Percentiles rank a stretch among this genome's conserved stretches.
Conservation (phyloP, 148 eudicot species). For the Fallopia convolvulus region DNA sequence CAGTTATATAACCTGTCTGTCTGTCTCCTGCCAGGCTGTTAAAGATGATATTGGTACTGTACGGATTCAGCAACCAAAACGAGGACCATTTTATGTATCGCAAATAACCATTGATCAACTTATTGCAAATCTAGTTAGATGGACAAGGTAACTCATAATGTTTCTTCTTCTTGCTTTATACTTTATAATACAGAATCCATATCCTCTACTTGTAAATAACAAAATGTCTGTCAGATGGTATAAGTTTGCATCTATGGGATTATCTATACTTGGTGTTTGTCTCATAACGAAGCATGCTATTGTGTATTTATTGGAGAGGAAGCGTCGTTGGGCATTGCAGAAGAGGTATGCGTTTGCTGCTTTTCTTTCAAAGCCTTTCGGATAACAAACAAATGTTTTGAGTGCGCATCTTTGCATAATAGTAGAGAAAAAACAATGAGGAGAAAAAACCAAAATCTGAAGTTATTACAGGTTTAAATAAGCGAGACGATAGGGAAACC, state of each 20-base stretch:
- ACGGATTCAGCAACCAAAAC: conserved; percentile 79
- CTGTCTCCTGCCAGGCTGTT: conserved; percentile 33
- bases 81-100: conserved; percentile 93
- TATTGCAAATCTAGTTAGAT: conserved; percentile 84
- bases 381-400: not conserved
- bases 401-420: not conserved
- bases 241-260: conserved; percentile 76
- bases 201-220: conserved; percentile 7
- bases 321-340: conserved; percentile 77
- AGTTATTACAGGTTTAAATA: not conserved
- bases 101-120: conserved; percentile 85
- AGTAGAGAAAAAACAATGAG: not conserved
- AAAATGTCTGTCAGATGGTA: conserved; percentile 50
- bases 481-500: not conserved
- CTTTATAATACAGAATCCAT: not conserved
- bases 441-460: not conserved
- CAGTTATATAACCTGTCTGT: not conserved
- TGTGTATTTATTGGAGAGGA: conserved; percentile 70
- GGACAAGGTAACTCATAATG: conserved; percentile 61
- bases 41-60: conserved; percentile 88
- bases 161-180: not conserved
- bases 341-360: conserved; percentile 45
- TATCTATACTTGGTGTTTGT: conserved; percentile 68
- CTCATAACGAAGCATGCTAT: conserved; percentile 77
- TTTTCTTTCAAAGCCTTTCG: not conserved